Base-by-base conservation (phyloP, 2,329 filamentous ascomycete genomes). In the Arthrobotrys iridis region DNA sequence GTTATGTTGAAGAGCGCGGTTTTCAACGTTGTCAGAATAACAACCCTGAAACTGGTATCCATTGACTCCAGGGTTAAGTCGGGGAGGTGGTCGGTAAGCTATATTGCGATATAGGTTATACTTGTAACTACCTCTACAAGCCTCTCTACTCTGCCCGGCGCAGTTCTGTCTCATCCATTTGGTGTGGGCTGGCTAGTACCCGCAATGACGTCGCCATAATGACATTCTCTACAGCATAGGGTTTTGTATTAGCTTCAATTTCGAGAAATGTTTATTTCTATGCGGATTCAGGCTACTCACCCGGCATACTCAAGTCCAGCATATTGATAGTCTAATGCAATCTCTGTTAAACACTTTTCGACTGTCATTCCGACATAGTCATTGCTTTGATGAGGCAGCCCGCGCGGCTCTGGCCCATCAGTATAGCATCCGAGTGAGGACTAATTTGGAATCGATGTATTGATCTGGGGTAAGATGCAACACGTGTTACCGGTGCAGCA, bases 171-270 rank as follows among this genome's bases (percentile, higher is more conserved):
- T 11, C 60, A 65, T 2, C 60, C 46, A 11, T 18, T 40, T 1
- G 7, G 4, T n/a, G 60, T 22, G n/a, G n/a, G n/a, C 20, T 7
- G 6, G 5, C n/a, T 30, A 6, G 45, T 11, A 20, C 18, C 22
- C 3, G 30, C 2, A 15, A 35, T 13, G 18, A 65, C 3, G 15
- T 48, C 24, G 7, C 60, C 45, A 11, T 18, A 65, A 45, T 52
- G 20, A 11, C 60, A 65, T 15, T 55, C 60, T 22, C 43, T 48
- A n/a, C n/a, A n/a, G n/a, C n/a, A n/a, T n/a, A n/a, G n/a, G n/a
- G n/a, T n/a, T n/a, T n/a, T n/a, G n/a, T n/a, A n/a, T n/a, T n/a
- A n/a, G n/a, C n/a, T n/a, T n/a, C n/a, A n/a, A n/a, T n/a, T n/a
- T n/a, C n/a, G n/a, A n/a, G n/a, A n/a, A n/a, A n/a, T n/a, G n/a